Percentiles rank a stretch among this genome's conserved stretches.
These are phyloP conservation scores for Phytophthora syringae DNA, from an alignment of 352 stramenopile species.

Conservation along the genomic window DNA sequence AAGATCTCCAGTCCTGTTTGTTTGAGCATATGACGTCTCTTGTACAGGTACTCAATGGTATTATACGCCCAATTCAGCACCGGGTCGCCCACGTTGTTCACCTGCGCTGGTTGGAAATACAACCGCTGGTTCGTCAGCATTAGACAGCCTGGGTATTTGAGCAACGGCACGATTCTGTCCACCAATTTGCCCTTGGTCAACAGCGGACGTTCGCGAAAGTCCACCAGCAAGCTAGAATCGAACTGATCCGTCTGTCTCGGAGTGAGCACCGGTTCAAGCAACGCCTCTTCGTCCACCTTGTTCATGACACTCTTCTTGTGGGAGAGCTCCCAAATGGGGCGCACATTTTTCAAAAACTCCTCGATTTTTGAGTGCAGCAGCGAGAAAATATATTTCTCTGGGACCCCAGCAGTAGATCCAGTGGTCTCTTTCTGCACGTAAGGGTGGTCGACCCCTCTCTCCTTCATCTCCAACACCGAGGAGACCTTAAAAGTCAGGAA, in stretches of 20 bases:
- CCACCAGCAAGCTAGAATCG: slow-evolving; percentile 87
- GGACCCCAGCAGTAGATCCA: slow-evolving; percentile 9
- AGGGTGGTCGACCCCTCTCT: slow-evolving; percentile 80
- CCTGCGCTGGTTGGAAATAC: slow-evolving; percentile 92
- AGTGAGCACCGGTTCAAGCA: slow-evolving; percentile 78
- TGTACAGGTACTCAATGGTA: slow-evolving; percentile 85
- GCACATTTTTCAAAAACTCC: slow-evolving; percentile 78
- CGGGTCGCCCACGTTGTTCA: slow-evolving; percentile 93
- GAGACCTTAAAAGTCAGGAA: slow-evolving; percentile 76
- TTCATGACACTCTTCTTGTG: slow-evolving; percentile 78
- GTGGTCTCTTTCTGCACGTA: slow-evolving; percentile 71
- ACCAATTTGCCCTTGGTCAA: slow-evolving; percentile 77
- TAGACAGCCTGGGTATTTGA: slow-evolving; percentile 91
- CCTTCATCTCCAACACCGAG: slow-evolving; percentile 87
- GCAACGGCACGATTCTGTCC: slow-evolving; percentile 90
- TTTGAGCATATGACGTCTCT: slow-evolving; percentile 90
- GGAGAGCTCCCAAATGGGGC: slow-evolving; percentile 68
- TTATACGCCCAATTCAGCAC: slow-evolving; percentile 87
- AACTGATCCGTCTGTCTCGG: slow-evolving; percentile 85
- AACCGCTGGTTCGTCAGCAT: slow-evolving; percentile 91
- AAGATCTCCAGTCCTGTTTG: slow-evolving; percentile 90
- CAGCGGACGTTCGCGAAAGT: slow-evolving; percentile 90
- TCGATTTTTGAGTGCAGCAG: slow-evolving; percentile 87
- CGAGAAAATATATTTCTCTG: slow-evolving; percentile 80
- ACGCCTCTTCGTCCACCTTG: slow-evolving; percentile 83